Evolutionary conservation across 202 grass and related monocot genomes (phyloP).

Genomic region (Eragrostis tef): DNA sequence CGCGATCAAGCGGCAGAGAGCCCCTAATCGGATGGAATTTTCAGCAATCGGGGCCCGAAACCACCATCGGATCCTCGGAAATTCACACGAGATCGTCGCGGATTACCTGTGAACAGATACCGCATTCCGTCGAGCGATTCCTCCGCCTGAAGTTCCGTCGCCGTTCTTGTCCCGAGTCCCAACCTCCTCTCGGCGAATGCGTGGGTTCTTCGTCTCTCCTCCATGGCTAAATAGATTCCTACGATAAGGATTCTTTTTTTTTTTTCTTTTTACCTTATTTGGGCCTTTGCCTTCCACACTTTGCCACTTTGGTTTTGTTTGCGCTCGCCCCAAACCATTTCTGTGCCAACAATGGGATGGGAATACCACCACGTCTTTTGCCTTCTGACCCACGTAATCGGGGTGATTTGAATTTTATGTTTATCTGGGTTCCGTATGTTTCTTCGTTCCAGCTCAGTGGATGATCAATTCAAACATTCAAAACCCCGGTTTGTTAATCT

Average conservation of each 20-base stretch:
- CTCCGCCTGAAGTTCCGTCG: constrained; percentile 19
- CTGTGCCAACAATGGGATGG: not conserved
- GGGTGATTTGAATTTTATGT: not conserved
- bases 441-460: not conserved
- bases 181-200: constrained; percentile 31
- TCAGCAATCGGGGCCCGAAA: not conserved
- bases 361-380: not conserved
- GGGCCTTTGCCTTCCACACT: not conserved
- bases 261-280: not conserved
- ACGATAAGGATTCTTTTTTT: constrained; percentile 1
- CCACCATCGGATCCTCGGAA: constrained; percentile 7
- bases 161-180: constrained; percentile 4
- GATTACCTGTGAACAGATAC: not conserved
- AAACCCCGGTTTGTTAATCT: not conserved
- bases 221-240: constrained; percentile 42
- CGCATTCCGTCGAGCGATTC: not conserved
- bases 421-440: not conserved
- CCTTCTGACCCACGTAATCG: not conserved
- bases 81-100: not conserved
- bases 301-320: not conserved
- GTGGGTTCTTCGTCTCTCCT: constrained; percentile 29
- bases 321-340: not conserved
- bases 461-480: not conserved
- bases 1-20: not conserved
- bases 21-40: constrained; percentile 12